A percentile compares a stretch with the other conserved stretches of the same genome.
Evolutionary conservation across 75 land plant genomes (phyloP).

Genomic region (Pinus taeda): DNA sequence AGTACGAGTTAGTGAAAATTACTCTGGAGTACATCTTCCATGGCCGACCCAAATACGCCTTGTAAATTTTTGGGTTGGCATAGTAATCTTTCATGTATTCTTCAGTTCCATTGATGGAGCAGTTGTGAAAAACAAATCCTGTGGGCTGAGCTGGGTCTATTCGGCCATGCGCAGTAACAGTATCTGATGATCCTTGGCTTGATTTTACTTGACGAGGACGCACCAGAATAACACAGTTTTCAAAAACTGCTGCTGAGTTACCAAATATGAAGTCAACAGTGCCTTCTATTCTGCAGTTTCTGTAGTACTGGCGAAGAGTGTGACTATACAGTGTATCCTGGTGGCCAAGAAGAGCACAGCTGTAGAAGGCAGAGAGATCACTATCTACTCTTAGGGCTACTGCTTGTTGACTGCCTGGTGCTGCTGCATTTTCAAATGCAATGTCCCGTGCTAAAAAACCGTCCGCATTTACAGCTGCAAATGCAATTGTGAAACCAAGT

Average conservation of each 20-base stretch:
- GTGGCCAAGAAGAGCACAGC: too few species aligned
- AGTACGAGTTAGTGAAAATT: too few species aligned
- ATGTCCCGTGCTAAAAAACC: slow-evolving; percentile 41
- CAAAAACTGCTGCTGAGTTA: slow-evolving; percentile 9
- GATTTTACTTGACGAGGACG: slow-evolving; percentile 19
- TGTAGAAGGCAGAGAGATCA: too few species aligned
- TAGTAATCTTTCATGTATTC: slow-evolving; percentile 2
- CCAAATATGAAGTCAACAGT: slow-evolving; percentile 81
- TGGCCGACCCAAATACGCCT: slow-evolving; percentile 45
- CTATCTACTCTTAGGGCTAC: slow-evolving; percentile 54
- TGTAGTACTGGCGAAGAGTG: slow-evolving; percentile 45
- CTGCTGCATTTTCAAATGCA: slow-evolving; percentile 45
- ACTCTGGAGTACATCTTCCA: slow-evolving; percentile 33
- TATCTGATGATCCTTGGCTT: neutral
- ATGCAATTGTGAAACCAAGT: too few species aligned
- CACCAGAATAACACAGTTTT: slow-evolving; percentile 18
- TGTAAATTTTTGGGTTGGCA: slow-evolving; percentile 25
- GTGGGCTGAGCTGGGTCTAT: too few species aligned
- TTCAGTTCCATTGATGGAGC: too few species aligned
- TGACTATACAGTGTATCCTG: too few species aligned
- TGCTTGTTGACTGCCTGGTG: slow-evolving; percentile 51
- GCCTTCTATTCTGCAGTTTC: slow-evolving; percentile 52
- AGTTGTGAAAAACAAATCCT: too few species aligned
- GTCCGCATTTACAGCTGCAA: slow-evolving; percentile 44
- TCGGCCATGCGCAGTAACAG: too few species aligned